Base-by-base conservation (phyloP, 169 alveolate genomes). In the Miamiensis avidus region DNA sequence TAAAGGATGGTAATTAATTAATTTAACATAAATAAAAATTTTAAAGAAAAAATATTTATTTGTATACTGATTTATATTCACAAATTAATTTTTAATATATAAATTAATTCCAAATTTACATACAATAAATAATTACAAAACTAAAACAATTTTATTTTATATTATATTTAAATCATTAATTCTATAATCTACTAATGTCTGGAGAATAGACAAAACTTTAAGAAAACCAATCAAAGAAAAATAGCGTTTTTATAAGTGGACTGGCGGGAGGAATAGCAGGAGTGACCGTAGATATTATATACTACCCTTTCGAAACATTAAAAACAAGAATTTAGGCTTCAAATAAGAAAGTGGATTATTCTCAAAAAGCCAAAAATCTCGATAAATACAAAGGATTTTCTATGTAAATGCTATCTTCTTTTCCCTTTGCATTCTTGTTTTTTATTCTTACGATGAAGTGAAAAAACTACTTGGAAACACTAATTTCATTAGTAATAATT, bases 231-330 rank as follows among this genome's bases (percentile, higher is more conserved):
- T n/a, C n/a, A 49, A 11, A 49, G 20, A 11, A 79, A 79, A 32
- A 15, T 0, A 34, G 31, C 29, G 84, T 86, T 29, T 65, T 86
- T 65, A 81, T 82, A 28, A 74, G 91, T 72, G 89, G 88, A 25
- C n/a, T 90, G 1, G 89, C 94, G 29, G 96, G 96, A 28, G 96
- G 96, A 1, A 34, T 82, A 25, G 94, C 96, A 34, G 96, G 96
- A 1, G 88, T 90, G 0, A 81, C 89, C 1, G 85, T 91, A n/a
- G 96, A 93, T 83, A 82, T 88, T 29, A 84, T 85, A 15, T 81
- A 90, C 27, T 93, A 85, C 81, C 96, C 96, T 26, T 82, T 93
- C 20, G 96, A 93, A 75, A 87, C 93, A 16, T 88, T 93, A 27
- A 93, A 93, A 74, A 93, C 96, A 1, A 84, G 94, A 74, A 88